These are phyloP conservation scores for Zygotorulaspora mrakii DNA, from an alignment of 1,139 yeast genomes.

Conservation along the genomic window DNA sequence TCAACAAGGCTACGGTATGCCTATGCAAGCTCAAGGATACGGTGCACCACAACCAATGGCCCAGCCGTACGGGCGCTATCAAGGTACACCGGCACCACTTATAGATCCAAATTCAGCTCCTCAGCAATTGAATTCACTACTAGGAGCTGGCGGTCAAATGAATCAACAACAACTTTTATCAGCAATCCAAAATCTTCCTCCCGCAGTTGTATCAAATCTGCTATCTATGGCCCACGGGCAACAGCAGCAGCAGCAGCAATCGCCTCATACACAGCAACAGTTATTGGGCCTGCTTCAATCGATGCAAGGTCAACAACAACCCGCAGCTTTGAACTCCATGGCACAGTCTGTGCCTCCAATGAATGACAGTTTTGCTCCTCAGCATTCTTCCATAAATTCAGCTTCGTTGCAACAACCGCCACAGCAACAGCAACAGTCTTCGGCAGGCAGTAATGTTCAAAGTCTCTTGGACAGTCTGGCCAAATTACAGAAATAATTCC, in stretches of 20 bases:
- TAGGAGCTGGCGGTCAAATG: constrained; percentile 27
- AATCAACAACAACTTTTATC: constrained; percentile 37
- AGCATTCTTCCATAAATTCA: constrained; percentile 15
- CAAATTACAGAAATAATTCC: constrained; percentile 33
- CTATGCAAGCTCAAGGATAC: constrained; percentile 11
- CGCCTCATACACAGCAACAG: constrained; percentile 30
- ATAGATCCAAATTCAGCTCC: constrained; percentile 35
- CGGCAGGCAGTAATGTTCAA: constrained; percentile 37
- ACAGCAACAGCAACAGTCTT: constrained; percentile 21
- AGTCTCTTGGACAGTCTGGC: constrained; percentile 39
- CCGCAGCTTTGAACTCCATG: constrained; percentile 13
- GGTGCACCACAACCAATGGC: constrained; percentile 18
- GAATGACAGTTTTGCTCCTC: constrained; percentile 10
- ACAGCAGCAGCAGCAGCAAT: constrained; percentile 35
- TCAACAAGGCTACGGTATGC: constrained; percentile 22
- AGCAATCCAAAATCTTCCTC: constrained; percentile 49
- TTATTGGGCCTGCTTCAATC: constrained; percentile 32
- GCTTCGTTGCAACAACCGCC: constrained; percentile 21
- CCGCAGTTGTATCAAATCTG: constrained; percentile 49
- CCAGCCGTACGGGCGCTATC: constrained; percentile 29
- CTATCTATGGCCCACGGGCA: constrained; percentile 43
- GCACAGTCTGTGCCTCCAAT: constrained; percentile 9
- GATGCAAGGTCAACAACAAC: constrained; percentile 23
- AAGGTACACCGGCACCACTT: constrained; percentile 23
- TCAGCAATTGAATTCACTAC: constrained; percentile 29